phyloP scores from a whole-genome alignment of 1,139 yeast species.

The Zygotorulaspora mrakii region DNA sequence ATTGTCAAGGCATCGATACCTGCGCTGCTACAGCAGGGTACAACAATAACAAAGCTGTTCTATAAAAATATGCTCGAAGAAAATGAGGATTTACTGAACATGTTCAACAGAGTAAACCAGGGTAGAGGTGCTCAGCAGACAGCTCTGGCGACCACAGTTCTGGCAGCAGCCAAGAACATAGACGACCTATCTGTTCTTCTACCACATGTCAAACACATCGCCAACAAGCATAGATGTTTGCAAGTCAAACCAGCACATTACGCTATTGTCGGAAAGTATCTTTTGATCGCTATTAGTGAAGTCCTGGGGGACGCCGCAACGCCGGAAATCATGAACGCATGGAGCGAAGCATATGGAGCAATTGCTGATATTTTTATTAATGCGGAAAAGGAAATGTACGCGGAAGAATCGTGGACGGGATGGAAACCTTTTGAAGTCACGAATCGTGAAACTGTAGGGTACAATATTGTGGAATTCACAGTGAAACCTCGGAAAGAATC shows the following conservation, averaged over 20 bases:
- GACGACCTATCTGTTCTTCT: conserved; percentile 54
- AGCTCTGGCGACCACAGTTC: conserved; percentile 59
- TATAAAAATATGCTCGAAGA: conserved; percentile 53
- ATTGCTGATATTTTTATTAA: conserved; percentile 59
- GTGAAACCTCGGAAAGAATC: conserved; percentile 45
- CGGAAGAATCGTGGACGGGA: conserved; percentile 51
- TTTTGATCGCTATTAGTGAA: conserved; percentile 51
- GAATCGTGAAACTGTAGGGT: conserved; percentile 44
- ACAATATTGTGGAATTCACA: conserved; percentile 47
- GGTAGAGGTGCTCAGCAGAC: conserved; percentile 54
- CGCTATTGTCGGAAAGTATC: conserved; percentile 56
- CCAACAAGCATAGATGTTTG: conserved; percentile 61
- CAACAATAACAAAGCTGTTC: conserved; percentile 50
- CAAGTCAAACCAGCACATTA: conserved; percentile 61
- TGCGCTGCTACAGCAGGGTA: conserved; percentile 54
- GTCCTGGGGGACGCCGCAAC: conserved; percentile 58
- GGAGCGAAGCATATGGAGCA: conserved; percentile 62
- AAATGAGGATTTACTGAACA: conserved; percentile 53
- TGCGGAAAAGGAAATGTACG: conserved; percentile 50
- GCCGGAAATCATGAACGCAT: conserved; percentile 55
- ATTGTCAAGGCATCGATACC: conserved; percentile 58
- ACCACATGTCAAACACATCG: conserved; percentile 57
- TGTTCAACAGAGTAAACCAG: conserved; percentile 61
- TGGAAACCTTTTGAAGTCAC: conserved; percentile 51
- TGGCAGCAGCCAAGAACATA: conserved; percentile 61